Evolutionary conservation across 2,329 filamentous ascomycete genomes (phyloP), one percentile per base, ranked within the genome.

Genomic region (Colletotrichum kahawae): DNA sequence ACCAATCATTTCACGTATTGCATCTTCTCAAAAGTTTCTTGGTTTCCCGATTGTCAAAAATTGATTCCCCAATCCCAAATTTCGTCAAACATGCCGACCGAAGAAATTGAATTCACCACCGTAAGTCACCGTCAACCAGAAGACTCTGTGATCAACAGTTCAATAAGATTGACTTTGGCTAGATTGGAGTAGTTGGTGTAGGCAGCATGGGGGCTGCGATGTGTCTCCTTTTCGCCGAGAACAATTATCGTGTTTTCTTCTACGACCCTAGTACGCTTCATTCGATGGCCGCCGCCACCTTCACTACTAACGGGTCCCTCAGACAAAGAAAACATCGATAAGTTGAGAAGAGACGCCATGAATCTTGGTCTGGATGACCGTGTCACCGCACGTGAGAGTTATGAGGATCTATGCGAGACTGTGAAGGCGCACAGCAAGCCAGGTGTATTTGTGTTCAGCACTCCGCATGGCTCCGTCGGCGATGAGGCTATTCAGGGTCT

Each of bases 191-290:
- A 84, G 87, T 92, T 51, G 90, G 89, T 27, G 89, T 87, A 21
- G 90, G 90, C 6, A 88, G 86, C 78, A 93, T 92, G 89, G 91
- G 90, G n/a, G 88, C 87, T 5, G 89, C 88, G 72, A 90, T 92
- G 87, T 86, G 89, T 12, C 82, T 92, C 16, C 84, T 92, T 5
- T 89, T 92, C 75, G 90, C 90, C 18, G 90, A 92, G 77, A 84
- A 89, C 60, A 89, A 87, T 36, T 82, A 90, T 34, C 82, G 88
- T 27, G 88, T 92, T n/a, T 88, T 85, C 13, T 85, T 92, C 16
- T 87, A 87, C 68, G 90, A 92, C 77, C 88, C 89, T 0, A 87
- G 84, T 62, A 51, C 4, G 67, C 59, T 5, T 14, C 8, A 13
- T 33, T 24, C 12, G 7, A 68, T 2, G 14, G 13, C 14, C 3